A percentile compares a stretch with the other conserved stretches of the same genome.
Evolutionary conservation across 306 rosid species (phyloP).

Genomic region (Ziziphus jujuba): DNA sequence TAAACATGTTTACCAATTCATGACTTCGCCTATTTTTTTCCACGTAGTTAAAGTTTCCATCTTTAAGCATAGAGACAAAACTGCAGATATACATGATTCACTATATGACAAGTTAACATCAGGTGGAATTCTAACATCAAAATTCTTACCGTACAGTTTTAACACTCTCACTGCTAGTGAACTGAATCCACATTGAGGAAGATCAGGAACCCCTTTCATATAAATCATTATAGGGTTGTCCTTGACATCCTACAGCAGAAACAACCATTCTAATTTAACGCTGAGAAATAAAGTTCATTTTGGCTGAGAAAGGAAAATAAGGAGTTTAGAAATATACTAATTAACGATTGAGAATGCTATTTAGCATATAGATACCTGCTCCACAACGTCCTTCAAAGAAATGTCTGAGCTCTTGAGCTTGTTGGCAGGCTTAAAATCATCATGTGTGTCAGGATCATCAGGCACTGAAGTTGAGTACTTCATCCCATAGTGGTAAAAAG

Average conservation of each 20-base stretch:
- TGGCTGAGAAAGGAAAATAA: background rate
- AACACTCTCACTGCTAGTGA: conserved; percentile 77
- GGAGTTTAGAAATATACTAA: background rate
- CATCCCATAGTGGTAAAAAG: conserved; percentile 41
- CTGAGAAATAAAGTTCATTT: background rate
- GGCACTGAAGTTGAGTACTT: conserved; percentile 48
- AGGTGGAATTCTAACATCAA: background rate
- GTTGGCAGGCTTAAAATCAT: conserved; percentile 80
- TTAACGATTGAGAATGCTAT: background rate
- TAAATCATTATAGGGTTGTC: conserved; percentile 76
- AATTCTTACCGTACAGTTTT: conserved; percentile 51
- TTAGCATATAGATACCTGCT: conserved; percentile 50
- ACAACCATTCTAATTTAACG: background rate
- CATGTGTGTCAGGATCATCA: conserved; percentile 75
- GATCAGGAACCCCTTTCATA: conserved; percentile 81
- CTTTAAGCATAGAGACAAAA: background rate
- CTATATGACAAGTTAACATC: no score
- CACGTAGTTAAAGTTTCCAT: background rate
- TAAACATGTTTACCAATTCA: background rate
- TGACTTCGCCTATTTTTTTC: background rate
- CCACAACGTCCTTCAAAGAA: conserved; percentile 64
- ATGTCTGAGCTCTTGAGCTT: conserved; percentile 49
- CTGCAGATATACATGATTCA: background rate
- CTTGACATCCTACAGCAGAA: conserved; percentile 67
- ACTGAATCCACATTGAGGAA: conserved; percentile 86